Base-by-base conservation (phyloP, 441 rosid genomes). In the Arabidopsis hybrid region DNA sequence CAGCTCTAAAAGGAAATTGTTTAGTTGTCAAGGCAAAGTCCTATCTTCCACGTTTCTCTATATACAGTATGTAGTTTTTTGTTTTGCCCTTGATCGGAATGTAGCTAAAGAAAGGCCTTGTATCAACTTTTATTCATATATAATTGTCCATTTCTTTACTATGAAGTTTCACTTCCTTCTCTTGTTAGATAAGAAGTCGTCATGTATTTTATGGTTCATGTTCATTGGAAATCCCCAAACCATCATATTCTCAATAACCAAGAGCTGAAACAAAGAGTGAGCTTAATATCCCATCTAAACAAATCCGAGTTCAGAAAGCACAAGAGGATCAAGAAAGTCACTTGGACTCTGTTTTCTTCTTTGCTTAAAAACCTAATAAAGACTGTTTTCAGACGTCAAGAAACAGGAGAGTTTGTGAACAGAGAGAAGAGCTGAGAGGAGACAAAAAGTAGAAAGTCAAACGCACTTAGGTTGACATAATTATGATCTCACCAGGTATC, bases 21-120 rank as follows among this genome's bases (percentile, higher is more conserved):
- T 72, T 55, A 14, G 42, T 61, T 71, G 52, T 60, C 45, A 60
- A 72, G 69, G 77, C 38, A 52, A 67, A 60, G 43, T 36, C 65
- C 59, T 45, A 29, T 67, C 77, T 52, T 53, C 58, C 59, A 59
- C 53, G 62, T 53, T 58, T 60, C 70, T 78, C 52, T 49, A 16
- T 72, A 77, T 21, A 21, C 26, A 21, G 26, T 60, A 67, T 78
- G 70, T 78, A 78, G 70, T 72, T 17, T 49, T 49, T 55, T 53
- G 52, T 46, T 72, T 72, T 77, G 73, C 69, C 35, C 4, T 61
- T 60, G 38, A 66, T 77, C 18, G 1, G 5, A 72, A 52, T 78
- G 73, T 72, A 72, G 77, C 74, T 45, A 67, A 60, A 36, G 73
- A 72, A 67, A 66, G 4, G 69, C 69, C 34, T 60, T 78, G 77